Conservation (phyloP, 2,329 filamentous ascomycete genomes). For the Fusarium tupiense region DNA sequence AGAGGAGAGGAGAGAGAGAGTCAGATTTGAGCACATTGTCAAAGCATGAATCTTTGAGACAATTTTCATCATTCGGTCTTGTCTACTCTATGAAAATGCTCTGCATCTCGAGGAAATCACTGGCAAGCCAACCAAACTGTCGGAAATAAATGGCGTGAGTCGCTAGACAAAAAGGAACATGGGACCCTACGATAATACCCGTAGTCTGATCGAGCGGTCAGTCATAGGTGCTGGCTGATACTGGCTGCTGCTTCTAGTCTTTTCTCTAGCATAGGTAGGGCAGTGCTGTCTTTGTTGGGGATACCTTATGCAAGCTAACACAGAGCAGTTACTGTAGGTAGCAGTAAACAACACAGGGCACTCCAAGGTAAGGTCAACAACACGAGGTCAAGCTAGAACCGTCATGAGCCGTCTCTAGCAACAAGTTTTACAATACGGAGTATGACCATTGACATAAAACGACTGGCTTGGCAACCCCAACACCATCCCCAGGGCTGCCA, state of each 20-base stretch:
- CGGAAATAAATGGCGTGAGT: background rate
- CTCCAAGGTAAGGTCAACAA: background rate
- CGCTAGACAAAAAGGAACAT: conserved; percentile 14
- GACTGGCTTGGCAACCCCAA: background rate
- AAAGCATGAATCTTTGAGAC: conserved; percentile 3
- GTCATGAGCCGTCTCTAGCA: conserved; percentile 5
- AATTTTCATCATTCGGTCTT: background rate
- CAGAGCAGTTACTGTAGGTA: background rate
- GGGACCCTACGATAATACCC: conserved; percentile 16
- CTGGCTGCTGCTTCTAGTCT: background rate
- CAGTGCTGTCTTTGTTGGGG: conserved; percentile 15
- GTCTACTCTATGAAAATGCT: background rate
- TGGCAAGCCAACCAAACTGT: background rate
- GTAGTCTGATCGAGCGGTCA: conserved; percentile 23
- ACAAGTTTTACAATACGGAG: background rate
- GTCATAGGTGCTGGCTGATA: background rate
- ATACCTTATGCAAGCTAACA: background rate
- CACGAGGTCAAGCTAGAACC: background rate
- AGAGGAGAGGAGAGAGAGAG: background rate
- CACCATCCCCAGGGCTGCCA: background rate
- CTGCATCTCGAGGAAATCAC: background rate
- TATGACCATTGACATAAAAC: background rate
- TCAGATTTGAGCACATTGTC: conserved; percentile 14
- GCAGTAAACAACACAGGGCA: background rate
- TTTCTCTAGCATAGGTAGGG: conserved; percentile 4